These are phyloP conservation scores for Purpureocillium lavendulum DNA, from an alignment of 2,329 filamentous ascomycete genomes.

Conservation along the genomic window DNA sequence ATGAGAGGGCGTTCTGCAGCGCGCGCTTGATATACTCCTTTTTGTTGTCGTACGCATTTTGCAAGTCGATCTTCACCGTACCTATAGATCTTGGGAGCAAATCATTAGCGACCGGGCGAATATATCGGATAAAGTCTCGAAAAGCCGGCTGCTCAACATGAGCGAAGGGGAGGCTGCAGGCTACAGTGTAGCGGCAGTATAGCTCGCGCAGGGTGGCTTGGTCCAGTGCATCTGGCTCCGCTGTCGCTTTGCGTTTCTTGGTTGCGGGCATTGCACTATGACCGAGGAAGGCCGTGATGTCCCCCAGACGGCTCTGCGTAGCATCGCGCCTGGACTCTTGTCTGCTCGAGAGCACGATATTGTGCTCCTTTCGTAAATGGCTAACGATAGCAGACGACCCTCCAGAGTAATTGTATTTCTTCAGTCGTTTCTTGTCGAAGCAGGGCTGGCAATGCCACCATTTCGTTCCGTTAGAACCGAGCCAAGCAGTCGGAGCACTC, in stretches of 20 bases:
- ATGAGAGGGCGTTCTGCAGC: slow-evolving; percentile 3
- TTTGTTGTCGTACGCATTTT: slow-evolving; percentile 1
- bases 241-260: slow-evolving; percentile 1
- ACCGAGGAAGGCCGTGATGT: neutral
- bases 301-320: slow-evolving; percentile 1
- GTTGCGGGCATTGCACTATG: neutral
- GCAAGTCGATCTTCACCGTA: slow-evolving; percentile 1
- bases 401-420: slow-evolving; percentile 1
- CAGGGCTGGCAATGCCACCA: slow-evolving; percentile 4
- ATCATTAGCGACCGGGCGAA: slow-evolving; percentile 1
- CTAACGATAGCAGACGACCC: slow-evolving; percentile 1
- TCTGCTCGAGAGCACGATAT: neutral
- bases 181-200: slow-evolving; percentile 2
- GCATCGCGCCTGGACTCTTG: neutral
- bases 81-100: neutral
- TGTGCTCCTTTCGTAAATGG: neutral
- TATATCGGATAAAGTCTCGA: neutral
- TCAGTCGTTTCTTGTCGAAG: slow-evolving; percentile 1
- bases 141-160: neutral
- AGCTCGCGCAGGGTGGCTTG: slow-evolving; percentile 1
- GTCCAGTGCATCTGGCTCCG: neutral
- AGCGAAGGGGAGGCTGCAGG: slow-evolving; percentile 1
- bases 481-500: neutral
- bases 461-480: neutral
- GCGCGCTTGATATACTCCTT: slow-evolving; percentile 1